These are phyloP conservation scores for Xylariomycetidae sp. DNA, from an alignment of 2,329 filamentous ascomycete genomes.

Conservation along the genomic window DNA sequence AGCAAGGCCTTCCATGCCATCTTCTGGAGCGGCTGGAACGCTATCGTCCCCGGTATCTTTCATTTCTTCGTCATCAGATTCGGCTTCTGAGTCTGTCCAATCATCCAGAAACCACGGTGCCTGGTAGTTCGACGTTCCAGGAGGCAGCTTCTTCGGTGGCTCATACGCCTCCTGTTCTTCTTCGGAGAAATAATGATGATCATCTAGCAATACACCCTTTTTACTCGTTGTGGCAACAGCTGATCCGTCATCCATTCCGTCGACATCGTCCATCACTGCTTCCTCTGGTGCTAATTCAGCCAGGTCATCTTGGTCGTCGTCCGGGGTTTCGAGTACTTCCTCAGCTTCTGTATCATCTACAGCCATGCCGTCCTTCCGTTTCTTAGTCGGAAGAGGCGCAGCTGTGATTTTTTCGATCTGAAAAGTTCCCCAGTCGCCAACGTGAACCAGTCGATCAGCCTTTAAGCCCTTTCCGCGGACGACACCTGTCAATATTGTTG, in stretches of 20 bases:
- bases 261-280: slow-evolving; percentile 58
- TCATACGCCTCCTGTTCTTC: slow-evolving; percentile 62
- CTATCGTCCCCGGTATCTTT: slow-evolving; percentile 36
- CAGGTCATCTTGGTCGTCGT: slow-evolving; percentile 76
- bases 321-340: slow-evolving; percentile 64
- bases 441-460: slow-evolving; percentile 81
- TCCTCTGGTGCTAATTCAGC: slow-evolving; percentile 84
- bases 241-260: slow-evolving; percentile 39
- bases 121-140: slow-evolving; percentile 91
- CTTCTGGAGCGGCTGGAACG: slow-evolving; percentile 63
- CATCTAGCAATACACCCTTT: slow-evolving; percentile 89
- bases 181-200: slow-evolving; percentile 97
- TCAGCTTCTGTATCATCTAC: slow-evolving; percentile 55
- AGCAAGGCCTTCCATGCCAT: slow-evolving; percentile 70
- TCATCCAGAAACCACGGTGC: slow-evolving; percentile 83
- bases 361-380: slow-evolving; percentile 64
- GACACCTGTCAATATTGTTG: slow-evolving; percentile 75
- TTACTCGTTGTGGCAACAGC: slow-evolving; percentile 47
- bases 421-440: slow-evolving; percentile 92
- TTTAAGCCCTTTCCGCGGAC: slow-evolving; percentile 84
- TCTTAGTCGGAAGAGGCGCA: slow-evolving; percentile 61
- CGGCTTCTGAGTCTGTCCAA: slow-evolving; percentile 79
- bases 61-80: slow-evolving; percentile 58
- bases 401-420: slow-evolving; percentile 86
- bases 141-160: slow-evolving; percentile 71